These are phyloP conservation scores for Sclerotinia nivalis DNA, from an alignment of 2,329 filamentous ascomycete species.

Conservation along the genomic window DNA sequence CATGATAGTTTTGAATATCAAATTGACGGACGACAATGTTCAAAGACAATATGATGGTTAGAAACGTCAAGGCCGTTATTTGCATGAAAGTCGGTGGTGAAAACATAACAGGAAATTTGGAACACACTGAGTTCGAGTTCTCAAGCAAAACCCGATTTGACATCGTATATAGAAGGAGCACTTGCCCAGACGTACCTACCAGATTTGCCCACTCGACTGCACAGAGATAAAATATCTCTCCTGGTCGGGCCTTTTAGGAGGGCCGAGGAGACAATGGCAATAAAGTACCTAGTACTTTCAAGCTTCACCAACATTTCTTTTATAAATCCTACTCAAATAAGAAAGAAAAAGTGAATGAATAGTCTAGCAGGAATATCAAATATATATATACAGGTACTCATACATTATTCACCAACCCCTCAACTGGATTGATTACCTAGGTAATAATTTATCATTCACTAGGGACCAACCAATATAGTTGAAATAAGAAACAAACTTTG, in stretches of 20 bases:
- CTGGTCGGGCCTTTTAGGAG: not conserved
- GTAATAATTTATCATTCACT: not conserved
- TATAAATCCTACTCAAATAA: rapidly evolving
- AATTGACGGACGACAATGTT: not conserved
- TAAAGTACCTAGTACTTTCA: not conserved
- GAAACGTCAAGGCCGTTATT: not conserved
- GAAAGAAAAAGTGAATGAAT: not conserved
- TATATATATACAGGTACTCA: no score
- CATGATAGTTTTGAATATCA: not conserved
- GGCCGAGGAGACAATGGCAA: not conserved
- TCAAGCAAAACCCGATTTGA: no score
- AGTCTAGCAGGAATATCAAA: no score
- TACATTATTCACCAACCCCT: no score
- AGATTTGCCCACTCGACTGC: not conserved
- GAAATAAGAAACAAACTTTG: not conserved
- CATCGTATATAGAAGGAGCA: not conserved
- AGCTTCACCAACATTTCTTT: not conserved
- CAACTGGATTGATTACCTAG: no score
- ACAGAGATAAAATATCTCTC: not conserved
- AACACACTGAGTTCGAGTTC: not conserved
- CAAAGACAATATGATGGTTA: not conserved
- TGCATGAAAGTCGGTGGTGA: no score
- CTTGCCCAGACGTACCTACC: not conserved
- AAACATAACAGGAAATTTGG: not conserved
- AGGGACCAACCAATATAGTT: not conserved